Evolutionary conservation across 106 monocot genomes (phyloP).

Genomic region (Dactylorhiza incarnata): DNA sequence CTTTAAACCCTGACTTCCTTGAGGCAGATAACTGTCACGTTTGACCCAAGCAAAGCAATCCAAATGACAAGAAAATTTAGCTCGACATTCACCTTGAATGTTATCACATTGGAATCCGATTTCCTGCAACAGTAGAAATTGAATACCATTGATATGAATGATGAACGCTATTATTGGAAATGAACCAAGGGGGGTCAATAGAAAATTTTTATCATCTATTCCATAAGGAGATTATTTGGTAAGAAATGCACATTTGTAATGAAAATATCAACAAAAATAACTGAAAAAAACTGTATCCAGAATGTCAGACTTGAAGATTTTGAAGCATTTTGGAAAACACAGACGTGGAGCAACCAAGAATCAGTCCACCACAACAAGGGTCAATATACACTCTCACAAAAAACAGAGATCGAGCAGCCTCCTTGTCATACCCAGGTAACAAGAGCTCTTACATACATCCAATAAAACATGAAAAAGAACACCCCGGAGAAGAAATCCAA

Average conservation of each 20-base stretch:
- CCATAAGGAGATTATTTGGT: neutral
- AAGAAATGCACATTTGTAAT: neutral
- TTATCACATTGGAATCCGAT: conserved; percentile 76
- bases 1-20: conserved; percentile 98
- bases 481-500: too few relatives aligned
- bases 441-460: too few relatives aligned
- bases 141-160: neutral
- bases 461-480: too few relatives aligned
- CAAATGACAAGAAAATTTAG: conserved; percentile 98
- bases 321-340: too few relatives aligned
- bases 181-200: neutral
- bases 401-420: too few relatives aligned
- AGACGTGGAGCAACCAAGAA: too few relatives aligned
- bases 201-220: neutral
- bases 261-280: neutral
- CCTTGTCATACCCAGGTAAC: too few relatives aligned
- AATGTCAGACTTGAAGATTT: neutral
- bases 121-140: conserved; percentile 40
- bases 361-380: too few relatives aligned
- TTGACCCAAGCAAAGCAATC: conserved; percentile 99
- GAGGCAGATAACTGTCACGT: conserved; percentile 98
- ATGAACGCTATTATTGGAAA: neutral
- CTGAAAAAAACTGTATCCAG: neutral
- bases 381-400: too few relatives aligned
- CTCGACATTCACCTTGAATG: conserved; percentile 89